These are phyloP conservation scores for Phoma sp. DNA, from an alignment of 2,329 filamentous ascomycete species.

Conservation along the genomic window DNA sequence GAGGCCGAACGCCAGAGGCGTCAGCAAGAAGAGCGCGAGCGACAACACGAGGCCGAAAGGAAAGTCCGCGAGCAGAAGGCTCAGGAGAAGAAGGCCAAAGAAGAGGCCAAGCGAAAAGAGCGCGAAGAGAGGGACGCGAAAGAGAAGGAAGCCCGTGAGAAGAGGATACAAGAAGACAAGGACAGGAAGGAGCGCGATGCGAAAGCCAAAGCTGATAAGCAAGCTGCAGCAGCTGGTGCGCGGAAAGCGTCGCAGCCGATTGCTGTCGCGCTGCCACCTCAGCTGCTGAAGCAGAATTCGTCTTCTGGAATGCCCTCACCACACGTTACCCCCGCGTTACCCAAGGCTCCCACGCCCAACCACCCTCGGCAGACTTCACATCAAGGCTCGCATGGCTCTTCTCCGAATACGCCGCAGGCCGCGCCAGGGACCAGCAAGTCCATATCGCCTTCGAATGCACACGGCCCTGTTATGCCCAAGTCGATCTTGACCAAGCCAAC, in stretches of 20 bases:
- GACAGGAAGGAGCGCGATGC: conserved; percentile 68
- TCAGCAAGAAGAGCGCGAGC: conserved; percentile 82
- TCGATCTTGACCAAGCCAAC: conserved; percentile 65
- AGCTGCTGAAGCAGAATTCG: conserved; percentile 59
- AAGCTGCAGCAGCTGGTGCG: conserved; percentile 30
- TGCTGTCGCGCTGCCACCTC: conserved; percentile 60
- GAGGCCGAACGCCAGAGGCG: conserved; percentile 84
- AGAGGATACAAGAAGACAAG: conserved; percentile 63
- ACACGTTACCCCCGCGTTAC: conserved; percentile 80
- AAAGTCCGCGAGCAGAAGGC: conserved; percentile 82
- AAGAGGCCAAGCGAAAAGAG: conserved; percentile 77
- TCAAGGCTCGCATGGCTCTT: conserved; percentile 73
- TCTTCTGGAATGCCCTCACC: conserved; percentile 72
- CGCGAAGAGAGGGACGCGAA: conserved; percentile 66
- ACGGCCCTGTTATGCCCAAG: conserved; percentile 70
- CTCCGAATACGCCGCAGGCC: conserved; percentile 71
- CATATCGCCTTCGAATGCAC: conserved; percentile 66
- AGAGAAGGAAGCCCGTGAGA: conserved; percentile 78
- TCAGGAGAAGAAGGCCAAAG: conserved; percentile 77
- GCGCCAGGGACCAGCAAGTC: conserved; percentile 58
- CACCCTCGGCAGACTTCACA: conserved; percentile 80
- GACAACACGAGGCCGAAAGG: conserved; percentile 83
- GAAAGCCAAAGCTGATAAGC: conserved; percentile 52
- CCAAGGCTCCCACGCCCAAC: conserved; percentile 82
- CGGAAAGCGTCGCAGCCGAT: conserved; percentile 49